These are phyloP conservation scores for Morella rubra DNA, from an alignment of 306 rosid genomes.

Conservation along the genomic window DNA sequence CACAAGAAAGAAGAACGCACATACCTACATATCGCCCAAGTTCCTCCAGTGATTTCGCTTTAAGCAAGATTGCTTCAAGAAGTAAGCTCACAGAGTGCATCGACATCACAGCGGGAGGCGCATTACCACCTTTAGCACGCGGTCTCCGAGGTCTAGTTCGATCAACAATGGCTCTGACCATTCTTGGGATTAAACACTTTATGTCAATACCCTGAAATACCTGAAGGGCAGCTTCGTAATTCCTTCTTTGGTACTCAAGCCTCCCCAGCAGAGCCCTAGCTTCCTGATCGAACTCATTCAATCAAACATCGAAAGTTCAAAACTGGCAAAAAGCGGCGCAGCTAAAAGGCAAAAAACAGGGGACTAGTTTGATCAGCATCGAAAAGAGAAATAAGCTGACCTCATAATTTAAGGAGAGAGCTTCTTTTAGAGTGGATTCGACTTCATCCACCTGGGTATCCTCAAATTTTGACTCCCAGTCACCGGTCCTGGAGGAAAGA, in stretches of 20 bases:
- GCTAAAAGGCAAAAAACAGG: neutral
- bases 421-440: conserved; percentile 89
- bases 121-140: conserved; percentile 49
- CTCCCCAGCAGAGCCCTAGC: conserved; percentile 96
- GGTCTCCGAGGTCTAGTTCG: conserved; percentile 55
- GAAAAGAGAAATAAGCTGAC: conserved; percentile 33
- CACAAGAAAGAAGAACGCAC: conserved; percentile 14
- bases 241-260: conserved; percentile 93
- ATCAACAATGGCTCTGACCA: conserved; percentile 68
- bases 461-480: conserved; percentile 74
- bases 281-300: conserved; percentile 54
- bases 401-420: conserved; percentile 90
- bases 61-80: conserved; percentile 85
- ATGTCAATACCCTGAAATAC: conserved; percentile 91
- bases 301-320: neutral
- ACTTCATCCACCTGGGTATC: conserved; percentile 89
- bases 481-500: conserved; percentile 84
- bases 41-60: conserved; percentile 79
- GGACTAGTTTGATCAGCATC: neutral
- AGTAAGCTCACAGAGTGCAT: conserved; percentile 93
- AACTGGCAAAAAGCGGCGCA: conserved; percentile 6
- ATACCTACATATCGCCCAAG: conserved; percentile 68
- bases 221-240: conserved; percentile 80
- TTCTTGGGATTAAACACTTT: conserved; percentile 59
- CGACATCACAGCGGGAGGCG: conserved; percentile 67